phyloP scores from a whole-genome alignment of 1,139 yeast genomes.

The Debaryomyces singareniensis region DNA sequence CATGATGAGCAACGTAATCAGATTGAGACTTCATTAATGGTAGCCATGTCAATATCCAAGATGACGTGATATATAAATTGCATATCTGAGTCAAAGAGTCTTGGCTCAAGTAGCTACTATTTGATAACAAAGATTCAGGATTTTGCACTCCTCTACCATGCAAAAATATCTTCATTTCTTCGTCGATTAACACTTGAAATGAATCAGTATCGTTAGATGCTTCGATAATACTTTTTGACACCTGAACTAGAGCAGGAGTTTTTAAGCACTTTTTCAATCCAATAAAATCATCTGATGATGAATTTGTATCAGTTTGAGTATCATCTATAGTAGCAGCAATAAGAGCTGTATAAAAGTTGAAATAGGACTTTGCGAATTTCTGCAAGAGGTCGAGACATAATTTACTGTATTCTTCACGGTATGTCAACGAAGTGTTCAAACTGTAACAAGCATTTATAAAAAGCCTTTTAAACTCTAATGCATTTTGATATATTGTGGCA shows the following conservation, averaged over 20 bases:
- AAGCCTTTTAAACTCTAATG: constrained; percentile 47
- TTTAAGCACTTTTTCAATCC: constrained; percentile 41
- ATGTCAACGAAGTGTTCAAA: constrained; percentile 56
- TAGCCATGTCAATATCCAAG: constrained; percentile 51
- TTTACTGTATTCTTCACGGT: constrained; percentile 45
- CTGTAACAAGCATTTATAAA: constrained; percentile 47
- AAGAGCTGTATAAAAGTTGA: constrained; percentile 24
- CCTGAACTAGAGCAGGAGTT: constrained; percentile 27
- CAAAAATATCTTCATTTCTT: constrained; percentile 35
- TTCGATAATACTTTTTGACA: constrained; percentile 23
- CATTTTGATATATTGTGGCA: constrained; percentile 36
- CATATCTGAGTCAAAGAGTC: constrained; percentile 44
- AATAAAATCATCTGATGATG: constrained; percentile 9
- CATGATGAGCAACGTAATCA: constrained; percentile 20
- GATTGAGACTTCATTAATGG: constrained; percentile 45
- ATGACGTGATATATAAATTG: constrained; percentile 40
- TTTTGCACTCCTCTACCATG: constrained; percentile 13
- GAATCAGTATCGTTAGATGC: constrained; percentile 7
- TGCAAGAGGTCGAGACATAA: constrained; percentile 33
- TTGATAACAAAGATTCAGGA: constrained; percentile 22
- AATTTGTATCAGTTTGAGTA: constrained; percentile 1
- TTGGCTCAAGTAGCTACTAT: constrained; percentile 37
- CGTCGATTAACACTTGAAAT: constrained; percentile 12
- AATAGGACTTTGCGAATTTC: constrained; percentile 25
- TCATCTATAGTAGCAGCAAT: constrained; percentile 7